Base-by-base conservation (phyloP, 139 green algal genomes). In the Axilococcus clingmanii region DNA sequence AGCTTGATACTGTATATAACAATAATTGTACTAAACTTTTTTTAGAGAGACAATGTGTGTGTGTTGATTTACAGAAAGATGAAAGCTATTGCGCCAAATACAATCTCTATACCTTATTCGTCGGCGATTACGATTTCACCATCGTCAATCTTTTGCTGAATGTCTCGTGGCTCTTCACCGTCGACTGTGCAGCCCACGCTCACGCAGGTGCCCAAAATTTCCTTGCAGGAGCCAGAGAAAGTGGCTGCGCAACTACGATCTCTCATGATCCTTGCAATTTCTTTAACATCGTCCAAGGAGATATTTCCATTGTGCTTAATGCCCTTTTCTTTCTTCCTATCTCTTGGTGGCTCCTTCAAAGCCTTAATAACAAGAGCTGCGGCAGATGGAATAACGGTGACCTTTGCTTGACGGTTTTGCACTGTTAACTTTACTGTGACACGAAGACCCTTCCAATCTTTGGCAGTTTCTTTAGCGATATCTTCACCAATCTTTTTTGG, bases 401-500 rank as follows among this genome's bases (percentile, higher is more conserved):
- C 87, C 77, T 96, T 98, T 31, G 93, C 93, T 63, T 95, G 80
- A 47, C 93, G 76, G 77, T 99, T 99, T 68, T 97, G 90, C 43
- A 99, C 92, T 7, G 83, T 94, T 22, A 99, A 83, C 82, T 98
- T 97, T 38, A 93, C 81, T 15, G 93, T 99, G 43, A 99, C 88
- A 48, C 92, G 85, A 62, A 98, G 85, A 34, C 92, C 93, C 72
- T 94, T 95, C 92, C 93, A 99, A 47, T 99, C 93, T 79, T 98
- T 98, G 44, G 74, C 78, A 23, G 93, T 99, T 69, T 95, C 90
- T 85, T 98, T 98, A 63, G 93, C 93, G 76, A 99, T 98, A 57
- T 99, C 91, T 69, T 99, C 93, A 80, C 92, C 92, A 70, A 98
- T 85, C 84, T 99, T 99, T 81, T 99, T 99, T 42, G 93, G 93